phyloP scores from a whole-genome alignment of 768 basidiomycete genomes.

The Asterophora parasitica region DNA sequence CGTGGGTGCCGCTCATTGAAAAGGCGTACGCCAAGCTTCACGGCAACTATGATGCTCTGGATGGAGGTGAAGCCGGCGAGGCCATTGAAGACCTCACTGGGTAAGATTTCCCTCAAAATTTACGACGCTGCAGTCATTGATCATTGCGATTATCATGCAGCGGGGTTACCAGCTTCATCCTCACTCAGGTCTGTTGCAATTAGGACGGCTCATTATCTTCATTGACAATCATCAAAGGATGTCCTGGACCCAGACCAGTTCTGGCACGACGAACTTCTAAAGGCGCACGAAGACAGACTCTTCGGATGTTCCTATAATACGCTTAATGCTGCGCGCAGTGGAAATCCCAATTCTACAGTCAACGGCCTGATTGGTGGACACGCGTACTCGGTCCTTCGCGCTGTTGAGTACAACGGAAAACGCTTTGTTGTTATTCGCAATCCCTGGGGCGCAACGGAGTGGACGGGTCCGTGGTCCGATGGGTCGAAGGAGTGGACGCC shows the following conservation, averaged over 20 bases:
- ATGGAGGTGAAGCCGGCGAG: constrained; percentile 39
- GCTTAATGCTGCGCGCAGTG: constrained; percentile 27
- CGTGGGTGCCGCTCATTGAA: constrained; percentile 55
- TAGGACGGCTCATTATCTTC: not conserved
- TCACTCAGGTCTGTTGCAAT: constrained; percentile 19
- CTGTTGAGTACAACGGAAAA: constrained; percentile 42
- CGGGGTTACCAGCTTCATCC: constrained; percentile 24
- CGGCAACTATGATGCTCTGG: constrained; percentile 42
- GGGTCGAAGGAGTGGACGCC: constrained; percentile 54
- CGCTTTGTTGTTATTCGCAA: constrained; percentile 49
- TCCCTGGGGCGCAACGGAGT: constrained; percentile 48
- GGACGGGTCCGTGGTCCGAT: constrained; percentile 52
- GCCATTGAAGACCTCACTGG: constrained; percentile 57
- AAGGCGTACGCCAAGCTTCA: constrained; percentile 59
- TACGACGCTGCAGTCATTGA: not conserved
- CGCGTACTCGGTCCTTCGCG: constrained; percentile 48
- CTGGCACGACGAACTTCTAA: constrained; percentile 45
- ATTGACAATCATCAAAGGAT: constrained; percentile 25
- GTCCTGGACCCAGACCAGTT: constrained; percentile 46
- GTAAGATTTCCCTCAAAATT: constrained; percentile 22
- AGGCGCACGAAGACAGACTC: constrained; percentile 43
- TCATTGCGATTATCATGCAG: constrained; percentile 6
- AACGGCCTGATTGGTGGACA: constrained; percentile 38
- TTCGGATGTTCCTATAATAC: constrained; percentile 42
- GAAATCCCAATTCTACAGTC: constrained; percentile 20